Evolutionary conservation across 208 protist genomes (phyloP).

Genomic region (Leishmania arabica): DNA sequence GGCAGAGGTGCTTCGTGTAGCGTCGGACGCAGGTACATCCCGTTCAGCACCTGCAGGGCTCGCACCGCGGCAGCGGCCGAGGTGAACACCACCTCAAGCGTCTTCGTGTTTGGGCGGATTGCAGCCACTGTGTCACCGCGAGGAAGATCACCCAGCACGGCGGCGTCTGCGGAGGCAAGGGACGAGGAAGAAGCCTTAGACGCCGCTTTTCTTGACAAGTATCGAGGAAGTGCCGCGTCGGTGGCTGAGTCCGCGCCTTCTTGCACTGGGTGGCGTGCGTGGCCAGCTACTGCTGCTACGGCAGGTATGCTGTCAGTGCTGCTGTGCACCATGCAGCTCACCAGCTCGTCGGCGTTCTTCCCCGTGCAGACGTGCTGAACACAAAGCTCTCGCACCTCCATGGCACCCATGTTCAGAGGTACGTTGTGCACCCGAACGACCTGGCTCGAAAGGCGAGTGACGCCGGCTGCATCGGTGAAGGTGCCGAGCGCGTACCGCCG

Average conservation of each 20-base stretch:
- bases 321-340: conserved; percentile 65
- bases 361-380: conserved; percentile 33
- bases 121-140: conserved; percentile 21
- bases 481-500: conserved; percentile 14
- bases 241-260: not conserved
- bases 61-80: conserved; percentile 46
- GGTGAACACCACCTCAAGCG: conserved; percentile 77
- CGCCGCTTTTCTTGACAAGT: not conserved
- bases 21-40: conserved; percentile 24
- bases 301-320: not conserved
- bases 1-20: conserved; percentile 2
- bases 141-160: conserved; percentile 4
- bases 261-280: not conserved
- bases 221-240: not conserved
- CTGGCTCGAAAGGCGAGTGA: conserved; percentile 48
- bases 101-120: conserved; percentile 27
- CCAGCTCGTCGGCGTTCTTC: conserved; percentile 27
- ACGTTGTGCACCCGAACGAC: conserved; percentile 55
- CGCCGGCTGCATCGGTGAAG: conserved; percentile 57
- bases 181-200: not conserved
- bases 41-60: conserved; percentile 53
- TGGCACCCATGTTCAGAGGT: conserved; percentile 59
- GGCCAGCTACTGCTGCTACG: conserved; percentile 5
- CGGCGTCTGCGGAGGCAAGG: not conserved
- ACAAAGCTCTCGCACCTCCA: conserved; percentile 66